phyloP scores from a whole-genome alignment of 306 rosid species.

The Inga oerstediana region DNA sequence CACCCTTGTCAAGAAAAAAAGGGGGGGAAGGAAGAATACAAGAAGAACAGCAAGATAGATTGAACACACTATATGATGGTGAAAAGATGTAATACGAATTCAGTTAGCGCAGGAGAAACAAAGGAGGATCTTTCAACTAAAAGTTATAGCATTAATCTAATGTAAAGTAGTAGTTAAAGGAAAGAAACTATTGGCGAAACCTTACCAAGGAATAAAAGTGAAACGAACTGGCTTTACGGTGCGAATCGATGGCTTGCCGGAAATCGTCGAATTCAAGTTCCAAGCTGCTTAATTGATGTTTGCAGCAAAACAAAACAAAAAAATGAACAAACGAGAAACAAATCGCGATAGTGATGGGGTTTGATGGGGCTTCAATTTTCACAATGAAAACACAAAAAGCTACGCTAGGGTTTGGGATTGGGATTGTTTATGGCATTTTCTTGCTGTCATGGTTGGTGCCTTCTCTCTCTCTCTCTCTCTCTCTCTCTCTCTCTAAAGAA shows the following conservation, averaged over 20 bases:
- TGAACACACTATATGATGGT: constrained; percentile 25
- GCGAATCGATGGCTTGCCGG: constrained; percentile 25
- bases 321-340: neutral
- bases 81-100: neutral
- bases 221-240: constrained; percentile 37
- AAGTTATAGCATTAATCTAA: constrained; percentile 14
- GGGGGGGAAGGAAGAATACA: neutral
- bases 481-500: constrained; percentile 20
- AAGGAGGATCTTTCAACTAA: neutral
- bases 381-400: constrained; percentile 26
- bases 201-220: constrained; percentile 30
- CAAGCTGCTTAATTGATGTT: neutral
- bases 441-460: neutral
- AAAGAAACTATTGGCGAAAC: constrained; percentile 22
- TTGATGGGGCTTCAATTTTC: constrained; percentile 30
- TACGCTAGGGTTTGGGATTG: constrained; percentile 50
- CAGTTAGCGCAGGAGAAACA: neutral
- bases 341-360: constrained; percentile 31
- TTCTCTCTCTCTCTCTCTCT: neutral
- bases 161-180: constrained; percentile 3
- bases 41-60: neutral
- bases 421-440: constrained; percentile 28
- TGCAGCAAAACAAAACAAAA: neutral
- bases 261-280: constrained; percentile 13
- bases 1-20: neutral